A percentile compares a stretch with the other conserved stretches of the same genome.
Evolutionary conservation across 164 flowering plant genomes (phyloP).

Genomic region (Nymphaea colorata): DNA sequence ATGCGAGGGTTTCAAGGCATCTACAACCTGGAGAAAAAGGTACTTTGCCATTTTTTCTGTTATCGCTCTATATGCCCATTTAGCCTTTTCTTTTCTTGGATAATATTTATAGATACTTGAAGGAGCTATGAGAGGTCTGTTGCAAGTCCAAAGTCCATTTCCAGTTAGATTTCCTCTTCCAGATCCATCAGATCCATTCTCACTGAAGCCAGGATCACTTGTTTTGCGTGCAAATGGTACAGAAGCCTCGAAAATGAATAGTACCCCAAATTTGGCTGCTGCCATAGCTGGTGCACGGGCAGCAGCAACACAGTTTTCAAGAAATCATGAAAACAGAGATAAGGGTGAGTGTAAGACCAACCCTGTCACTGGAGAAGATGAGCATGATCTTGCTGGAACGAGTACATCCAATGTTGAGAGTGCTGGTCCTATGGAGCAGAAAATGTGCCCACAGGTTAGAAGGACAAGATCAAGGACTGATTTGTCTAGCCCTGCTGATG

Average conservation of each 20-base stretch:
- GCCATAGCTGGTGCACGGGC: slow-evolving; percentile 87
- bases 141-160: slow-evolving; percentile 41
- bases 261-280: slow-evolving; percentile 34
- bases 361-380: background rate
- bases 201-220: slow-evolving; percentile 74
- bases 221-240: slow-evolving; percentile 7
- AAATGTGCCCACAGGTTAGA: background rate
- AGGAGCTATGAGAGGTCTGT: slow-evolving; percentile 67
- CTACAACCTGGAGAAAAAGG: slow-evolving; percentile 77
- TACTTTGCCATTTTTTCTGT: slow-evolving; percentile 6
- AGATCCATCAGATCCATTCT: slow-evolving; percentile 47
- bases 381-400: slow-evolving; percentile 8
- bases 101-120: slow-evolving; percentile 40
- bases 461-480: slow-evolving; percentile 3
- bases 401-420: slow-evolving; percentile 2
- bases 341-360: slow-evolving; percentile 1
- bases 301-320: slow-evolving; percentile 71
- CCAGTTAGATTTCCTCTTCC: slow-evolving; percentile 70
- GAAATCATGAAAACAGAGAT: slow-evolving; percentile 15
- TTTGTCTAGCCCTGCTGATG: background rate
- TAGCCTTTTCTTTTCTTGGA: background rate
- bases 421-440: background rate
- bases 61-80: background rate
- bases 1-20: slow-evolving; percentile 88
- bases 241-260: slow-evolving; percentile 22